These are phyloP conservation scores for Podosphaera xanthii DNA, from an alignment of 2,329 filamentous ascomycete genomes.

Conservation along the genomic window DNA sequence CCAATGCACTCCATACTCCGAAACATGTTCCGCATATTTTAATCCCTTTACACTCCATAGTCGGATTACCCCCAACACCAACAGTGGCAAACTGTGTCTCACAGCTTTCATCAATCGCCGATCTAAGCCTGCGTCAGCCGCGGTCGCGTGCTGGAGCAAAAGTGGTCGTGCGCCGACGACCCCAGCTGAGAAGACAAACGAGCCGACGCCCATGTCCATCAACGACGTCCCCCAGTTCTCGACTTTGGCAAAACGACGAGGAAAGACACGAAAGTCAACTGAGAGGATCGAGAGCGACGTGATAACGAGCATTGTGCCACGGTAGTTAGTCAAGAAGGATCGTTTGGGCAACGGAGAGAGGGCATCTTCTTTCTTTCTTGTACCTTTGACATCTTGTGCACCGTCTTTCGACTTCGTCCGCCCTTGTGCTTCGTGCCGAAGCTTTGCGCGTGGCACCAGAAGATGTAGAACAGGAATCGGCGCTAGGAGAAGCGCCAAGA, in stretches of 20 bases:
- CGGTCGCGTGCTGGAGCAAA: slow-evolving; percentile 34
- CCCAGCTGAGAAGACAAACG: slow-evolving; percentile 87
- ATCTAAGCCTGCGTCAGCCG: slow-evolving; percentile 25
- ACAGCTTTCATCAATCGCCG: slow-evolving; percentile 41
- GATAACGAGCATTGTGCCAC: slow-evolving; percentile 72
- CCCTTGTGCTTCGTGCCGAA: background rate
- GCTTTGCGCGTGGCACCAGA: background rate
- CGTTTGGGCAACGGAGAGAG: slow-evolving; percentile 48
- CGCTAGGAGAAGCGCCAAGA: slow-evolving; percentile 50
- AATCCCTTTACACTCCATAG: slow-evolving; percentile 79
- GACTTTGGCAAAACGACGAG: slow-evolving; percentile 85
- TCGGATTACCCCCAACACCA: slow-evolving; percentile 58
- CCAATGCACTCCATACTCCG: slow-evolving; percentile 96
- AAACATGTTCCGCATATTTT: slow-evolving; percentile 91
- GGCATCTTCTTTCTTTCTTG: slow-evolving; percentile 22
- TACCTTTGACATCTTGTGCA: background rate
- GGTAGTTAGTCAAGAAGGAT: slow-evolving; percentile 80
- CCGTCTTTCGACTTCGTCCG: background rate
- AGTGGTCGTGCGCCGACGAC: slow-evolving; percentile 70
- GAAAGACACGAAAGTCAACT: slow-evolving; percentile 85
- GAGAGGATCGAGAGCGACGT: slow-evolving; percentile 88
- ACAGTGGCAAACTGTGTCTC: slow-evolving; percentile 62
- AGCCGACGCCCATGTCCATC: slow-evolving; percentile 94
- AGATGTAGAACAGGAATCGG: slow-evolving; percentile 33
- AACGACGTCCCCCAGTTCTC: slow-evolving; percentile 99